Evolutionary conservation across 2,329 filamentous ascomycete species (phyloP), one percentile per base, ranked within the genome.

Genomic region (Diaporthe ilicicola): DNA sequence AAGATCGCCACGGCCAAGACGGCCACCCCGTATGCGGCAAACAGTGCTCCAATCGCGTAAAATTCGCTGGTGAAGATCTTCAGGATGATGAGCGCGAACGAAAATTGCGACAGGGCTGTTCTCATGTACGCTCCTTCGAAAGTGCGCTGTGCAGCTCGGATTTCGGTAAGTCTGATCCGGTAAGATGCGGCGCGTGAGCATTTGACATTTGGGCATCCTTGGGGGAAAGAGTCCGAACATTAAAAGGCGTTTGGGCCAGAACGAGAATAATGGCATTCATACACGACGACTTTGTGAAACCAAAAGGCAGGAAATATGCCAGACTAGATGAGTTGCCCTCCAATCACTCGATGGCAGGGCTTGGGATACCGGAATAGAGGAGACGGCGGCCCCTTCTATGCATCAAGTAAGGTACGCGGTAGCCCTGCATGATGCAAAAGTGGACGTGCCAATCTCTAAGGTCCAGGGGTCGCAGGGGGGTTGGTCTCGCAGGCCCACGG

Each of bases 41-140:
- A 98, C 39, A 99, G 86, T 8, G 96, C 96, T n/a, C 96, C 96
- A 74, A 98, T 97, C 75, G 92, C 91, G 83, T 98, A 98, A 85
- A 99, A 98, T 79, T 98, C 96, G 66, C 91, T 89, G 10, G 94
- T 98, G 84, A 99, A 98, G 81, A 99, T 97, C 84, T 97, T 97
- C 75, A 97, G 90, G 66, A 99, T 93, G 74, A 99, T 91, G 62
- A 99, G 90, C 24, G 95, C 92, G 81, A 99, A 98, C 70, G 93
- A 95, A 84, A 98, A 98, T 78, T 98, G 95, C 3, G 93, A 94
- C 24, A 99, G 89, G 3, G 95, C 95, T 0, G 96, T 99, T 73
- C 96, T 93, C 78, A 98, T 92, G 82, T 98, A 99, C 27, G 96
- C 96, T 27, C 96, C 96, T 82, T 99, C 96, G 77, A 98, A 99